Evolutionary conservation across 2,329 filamentous ascomycete genomes (phyloP).

Genomic region (Verticillium zaregamsianum): DNA sequence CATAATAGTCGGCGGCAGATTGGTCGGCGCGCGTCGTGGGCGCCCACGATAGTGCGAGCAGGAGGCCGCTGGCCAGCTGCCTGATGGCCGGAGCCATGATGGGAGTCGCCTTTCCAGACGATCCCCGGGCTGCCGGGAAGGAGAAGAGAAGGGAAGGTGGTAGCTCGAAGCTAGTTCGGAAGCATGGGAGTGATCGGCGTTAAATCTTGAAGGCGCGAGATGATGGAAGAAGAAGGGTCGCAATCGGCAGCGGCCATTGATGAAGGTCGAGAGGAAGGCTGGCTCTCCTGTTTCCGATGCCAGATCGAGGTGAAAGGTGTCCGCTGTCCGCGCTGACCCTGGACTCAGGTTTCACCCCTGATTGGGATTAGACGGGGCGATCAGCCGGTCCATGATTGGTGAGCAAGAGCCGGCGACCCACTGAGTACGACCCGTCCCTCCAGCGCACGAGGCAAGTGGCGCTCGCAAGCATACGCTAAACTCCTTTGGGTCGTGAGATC

Average conservation of each 20-base stretch:
- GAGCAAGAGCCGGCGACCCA: background rate
- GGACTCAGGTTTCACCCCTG: background rate
- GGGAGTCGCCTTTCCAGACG: slow-evolving; percentile 9
- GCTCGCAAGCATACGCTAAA: background rate
- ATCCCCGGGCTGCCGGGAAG: slow-evolving; percentile 6
- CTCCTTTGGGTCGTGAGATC: background rate
- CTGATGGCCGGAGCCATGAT: slow-evolving; percentile 18
- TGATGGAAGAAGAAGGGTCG: background rate
- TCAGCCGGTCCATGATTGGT: background rate
- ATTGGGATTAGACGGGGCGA: background rate
- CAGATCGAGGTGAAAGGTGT: background rate
- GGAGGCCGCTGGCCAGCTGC: slow-evolving; percentile 15
- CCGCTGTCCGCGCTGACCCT: background rate
- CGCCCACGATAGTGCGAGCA: slow-evolving; percentile 40
- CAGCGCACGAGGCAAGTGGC: background rate
- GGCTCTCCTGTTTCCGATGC: background rate
- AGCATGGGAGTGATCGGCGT: slow-evolving; percentile 2
- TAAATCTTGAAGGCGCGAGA: background rate
- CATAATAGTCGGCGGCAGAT: slow-evolving; percentile 75
- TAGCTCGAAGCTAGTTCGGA: background rate
- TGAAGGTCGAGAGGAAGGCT: background rate
- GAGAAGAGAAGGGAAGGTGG: background rate
- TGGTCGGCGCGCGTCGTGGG: slow-evolving; percentile 22
- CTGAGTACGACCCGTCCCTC: background rate
- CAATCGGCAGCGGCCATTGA: background rate